Base-by-base conservation (phyloP, 1,139 yeast species). In the Petasospora rhodanensis region DNA sequence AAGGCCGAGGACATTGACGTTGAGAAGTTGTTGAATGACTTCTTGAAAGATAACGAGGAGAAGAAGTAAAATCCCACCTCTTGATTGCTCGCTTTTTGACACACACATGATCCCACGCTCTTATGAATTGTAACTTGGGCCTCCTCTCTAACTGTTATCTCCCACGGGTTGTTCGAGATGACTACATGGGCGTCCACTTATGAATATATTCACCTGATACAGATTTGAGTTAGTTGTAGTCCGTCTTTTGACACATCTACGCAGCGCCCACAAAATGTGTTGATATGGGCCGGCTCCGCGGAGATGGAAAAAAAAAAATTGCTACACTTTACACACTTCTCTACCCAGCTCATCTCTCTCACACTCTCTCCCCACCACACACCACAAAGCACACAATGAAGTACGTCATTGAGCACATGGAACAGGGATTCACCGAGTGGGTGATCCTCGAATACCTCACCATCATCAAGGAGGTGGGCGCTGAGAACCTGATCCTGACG, bases 391-490 rank as follows among this genome's bases (percentile, higher is more conserved):
- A n/a, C 23, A 32, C n/a, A 5, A 84, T 85, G 94, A 86, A 84
- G 60, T 89, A 86, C 66, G 76, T 91, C 35, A 86, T 91, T 37
- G 98, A 91, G 61, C 98, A 91, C 57, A 87, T 91, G 96, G 98
- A 91, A 59, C 84, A 79, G 42, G 96, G 95, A 1, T 86, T 91
- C 69, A 85, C 95, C 47, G 93, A 84, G 50, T 91, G 98, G 98
- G 97, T 89, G 26, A 71, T 75, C 28, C 69, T 91, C 16, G 98
- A 91, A 54, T 91, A 91, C 57, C 64, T 76, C 19, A 86, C 83
- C 51, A 87, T 91, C 38, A 76, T 87, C 34, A 66, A 73, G 35
- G 96, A 89, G 45, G 79, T 91, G 6, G 96, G 96, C 3, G 63
- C 66, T 20, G 78, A 75, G 23, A 86, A 87, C 56, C 67, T 91